These are phyloP conservation scores for Canavalia ensiformis DNA, from an alignment of 306 rosid genomes.

Conservation along the genomic window DNA sequence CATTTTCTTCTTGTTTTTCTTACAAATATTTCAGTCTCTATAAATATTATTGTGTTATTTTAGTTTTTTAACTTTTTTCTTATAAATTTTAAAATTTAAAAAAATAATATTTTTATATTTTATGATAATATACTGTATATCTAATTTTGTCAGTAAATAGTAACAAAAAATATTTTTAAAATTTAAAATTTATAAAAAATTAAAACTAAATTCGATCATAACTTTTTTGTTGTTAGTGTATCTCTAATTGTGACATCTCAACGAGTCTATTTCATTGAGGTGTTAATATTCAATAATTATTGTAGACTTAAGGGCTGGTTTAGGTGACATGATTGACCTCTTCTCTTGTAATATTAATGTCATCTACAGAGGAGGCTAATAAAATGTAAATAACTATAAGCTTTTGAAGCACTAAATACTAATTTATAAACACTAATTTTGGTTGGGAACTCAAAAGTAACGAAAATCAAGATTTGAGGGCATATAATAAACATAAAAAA, in stretches of 20 bases:
- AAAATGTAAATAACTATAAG: not conserved
- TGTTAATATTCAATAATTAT: not conserved
- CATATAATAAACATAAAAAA: not conserved
- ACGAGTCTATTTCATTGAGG: not conserved
- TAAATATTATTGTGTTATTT: too few relatives aligned
- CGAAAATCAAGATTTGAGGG: not conserved
- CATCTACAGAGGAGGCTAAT: not conserved
- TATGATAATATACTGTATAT: too few relatives aligned
- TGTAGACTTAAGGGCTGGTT: not conserved
- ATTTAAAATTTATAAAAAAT: too few relatives aligned
- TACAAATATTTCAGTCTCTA: too few relatives aligned
- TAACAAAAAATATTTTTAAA: too few relatives aligned
- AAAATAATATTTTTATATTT: too few relatives aligned
- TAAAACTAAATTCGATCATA: too few relatives aligned
- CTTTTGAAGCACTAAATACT: not conserved
- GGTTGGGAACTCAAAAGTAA: not conserved
- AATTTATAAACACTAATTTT: not conserved
- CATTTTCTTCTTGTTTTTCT: too few relatives aligned
- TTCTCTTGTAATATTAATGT: not conserved
- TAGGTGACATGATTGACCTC: conserved; percentile 6
- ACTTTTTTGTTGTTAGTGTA: too few relatives aligned
- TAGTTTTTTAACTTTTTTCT: too few relatives aligned
- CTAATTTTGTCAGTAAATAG: too few relatives aligned
- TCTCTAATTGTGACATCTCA: conserved; percentile 31
- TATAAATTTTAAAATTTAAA: too few relatives aligned